phyloP scores from a whole-genome alignment of 306 rosid species.

The Hippophae gyantsensis region DNA sequence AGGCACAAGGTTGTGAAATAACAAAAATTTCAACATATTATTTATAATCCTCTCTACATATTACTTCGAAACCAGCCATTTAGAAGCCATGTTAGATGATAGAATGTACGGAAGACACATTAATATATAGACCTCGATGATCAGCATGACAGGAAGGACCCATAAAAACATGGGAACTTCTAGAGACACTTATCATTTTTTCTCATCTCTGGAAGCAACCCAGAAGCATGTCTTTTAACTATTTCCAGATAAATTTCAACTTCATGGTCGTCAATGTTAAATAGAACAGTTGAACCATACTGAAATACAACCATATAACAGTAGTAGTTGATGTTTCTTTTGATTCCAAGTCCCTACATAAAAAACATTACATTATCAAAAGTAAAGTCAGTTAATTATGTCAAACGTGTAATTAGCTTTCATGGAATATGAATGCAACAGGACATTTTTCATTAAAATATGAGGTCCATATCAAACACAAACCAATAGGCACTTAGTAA shows the following conservation, averaged over 20 bases:
- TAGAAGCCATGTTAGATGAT: no score
- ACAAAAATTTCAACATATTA: no score
- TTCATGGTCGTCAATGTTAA: conserved; percentile 85
- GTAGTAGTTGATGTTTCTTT: conserved; percentile 33
- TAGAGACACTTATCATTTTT: conserved; percentile 62
- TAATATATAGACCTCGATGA: no score
- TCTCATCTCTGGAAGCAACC: conserved; percentile 75
- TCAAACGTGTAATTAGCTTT: neutral
- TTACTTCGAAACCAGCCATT: no score
- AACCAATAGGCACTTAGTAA: no score
- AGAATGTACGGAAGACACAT: no score
- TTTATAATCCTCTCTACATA: no score
- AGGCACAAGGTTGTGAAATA: no score
- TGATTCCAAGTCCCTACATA: conserved; percentile 40
- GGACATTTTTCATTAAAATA: no score
- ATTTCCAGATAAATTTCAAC: conserved; percentile 56
- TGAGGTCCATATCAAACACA: no score
- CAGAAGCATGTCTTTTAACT: conserved; percentile 77
- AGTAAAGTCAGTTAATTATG: conserved; percentile 6
- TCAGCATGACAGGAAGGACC: neutral
- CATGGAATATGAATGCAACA: neutral
- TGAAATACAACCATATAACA: conserved; percentile 79
- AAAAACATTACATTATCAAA: conserved; percentile 16
- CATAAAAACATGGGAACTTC: neutral
- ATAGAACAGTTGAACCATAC: conserved; percentile 87